Evolutionary conservation across 345 rosid species (phyloP).

Genomic region (Populus alba): DNA sequence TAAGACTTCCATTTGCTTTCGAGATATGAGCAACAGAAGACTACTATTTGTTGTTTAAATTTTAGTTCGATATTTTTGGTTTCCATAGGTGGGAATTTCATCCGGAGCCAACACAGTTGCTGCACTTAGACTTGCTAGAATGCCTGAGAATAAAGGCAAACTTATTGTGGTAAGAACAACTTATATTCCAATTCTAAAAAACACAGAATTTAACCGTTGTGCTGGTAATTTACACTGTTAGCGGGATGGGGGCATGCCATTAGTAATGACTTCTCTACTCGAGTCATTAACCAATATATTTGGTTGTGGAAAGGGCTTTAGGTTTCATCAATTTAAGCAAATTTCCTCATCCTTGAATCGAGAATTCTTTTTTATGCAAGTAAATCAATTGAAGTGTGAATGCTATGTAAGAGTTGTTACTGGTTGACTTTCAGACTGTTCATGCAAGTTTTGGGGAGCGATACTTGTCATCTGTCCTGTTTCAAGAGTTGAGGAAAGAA

Average conservation of each 20-base stretch:
- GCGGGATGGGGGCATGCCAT: neutral
- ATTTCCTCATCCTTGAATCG: neutral
- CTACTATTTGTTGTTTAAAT: neutral
- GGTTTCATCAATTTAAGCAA: neutral
- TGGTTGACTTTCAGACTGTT: slow-evolving; percentile 50
- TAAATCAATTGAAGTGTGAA: neutral
- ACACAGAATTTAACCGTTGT: neutral
- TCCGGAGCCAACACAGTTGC: slow-evolving; percentile 96
- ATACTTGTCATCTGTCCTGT: slow-evolving; percentile 77
- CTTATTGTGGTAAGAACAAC: slow-evolving; percentile 75
- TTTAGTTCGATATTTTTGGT: neutral
- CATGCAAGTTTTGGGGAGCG: slow-evolving; percentile 96
- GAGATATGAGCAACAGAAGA: neutral
- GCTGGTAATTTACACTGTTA: neutral
- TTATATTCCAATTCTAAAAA: neutral
- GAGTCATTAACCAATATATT: neutral
- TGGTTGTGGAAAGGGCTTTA: neutral
- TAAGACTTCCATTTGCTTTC: neutral
- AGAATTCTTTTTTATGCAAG: neutral
- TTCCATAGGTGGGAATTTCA: slow-evolving; percentile 82
- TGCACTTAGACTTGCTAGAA: slow-evolving; percentile 67
- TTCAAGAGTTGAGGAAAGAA: slow-evolving; percentile 80
- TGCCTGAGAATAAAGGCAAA: slow-evolving; percentile 95
- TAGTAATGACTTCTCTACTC: neutral
- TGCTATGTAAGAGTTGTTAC: neutral